Percentiles rank a stretch among this genome's conserved stretches.
These are phyloP conservation scores for Dendrocalamus latiflorus DNA, from an alignment of 202 grass and related monocot species.

Conservation along the genomic window DNA sequence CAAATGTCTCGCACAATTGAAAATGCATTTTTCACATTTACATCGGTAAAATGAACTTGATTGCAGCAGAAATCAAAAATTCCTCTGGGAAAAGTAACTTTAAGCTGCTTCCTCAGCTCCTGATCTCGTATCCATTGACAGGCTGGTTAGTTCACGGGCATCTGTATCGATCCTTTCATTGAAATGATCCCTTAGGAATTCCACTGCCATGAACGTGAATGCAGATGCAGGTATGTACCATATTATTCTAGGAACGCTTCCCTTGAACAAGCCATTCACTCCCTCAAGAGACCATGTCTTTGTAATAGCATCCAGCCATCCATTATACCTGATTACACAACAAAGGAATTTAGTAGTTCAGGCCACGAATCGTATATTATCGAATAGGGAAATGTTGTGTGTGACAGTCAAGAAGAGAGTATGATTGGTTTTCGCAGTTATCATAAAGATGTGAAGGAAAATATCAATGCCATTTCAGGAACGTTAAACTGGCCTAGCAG, in stretches of 20 bases:
- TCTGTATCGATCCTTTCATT: slow-evolving; percentile 48
- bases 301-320: slow-evolving; percentile 84
- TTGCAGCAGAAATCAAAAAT: neutral
- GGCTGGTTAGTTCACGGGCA: slow-evolving; percentile 24
- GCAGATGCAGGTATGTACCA: slow-evolving; percentile 89
- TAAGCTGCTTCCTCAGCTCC: slow-evolving; percentile 43
- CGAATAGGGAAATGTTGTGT: neutral
- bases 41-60: neutral
- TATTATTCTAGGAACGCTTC: slow-evolving; percentile 74
- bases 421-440: neutral
- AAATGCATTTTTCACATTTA: slow-evolving; percentile 2
- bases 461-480: neutral
- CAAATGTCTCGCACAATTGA: neutral
- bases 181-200: slow-evolving; percentile 82
- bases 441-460: neutral
- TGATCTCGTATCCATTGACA: slow-evolving; percentile 47
- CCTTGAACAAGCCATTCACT: slow-evolving; percentile 75
- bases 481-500: neutral
- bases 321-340: slow-evolving; percentile 60
- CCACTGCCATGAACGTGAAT: slow-evolving; percentile 85
- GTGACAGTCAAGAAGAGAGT: neutral
- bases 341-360: neutral
- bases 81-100: neutral
- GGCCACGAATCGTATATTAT: neutral
- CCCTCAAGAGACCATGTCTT: slow-evolving; percentile 75